A percentile compares a stretch with the other conserved stretches of the same genome.
phyloP scores from a whole-genome alignment of 331 rosid genomes.

The Malus hybrid region DNA sequence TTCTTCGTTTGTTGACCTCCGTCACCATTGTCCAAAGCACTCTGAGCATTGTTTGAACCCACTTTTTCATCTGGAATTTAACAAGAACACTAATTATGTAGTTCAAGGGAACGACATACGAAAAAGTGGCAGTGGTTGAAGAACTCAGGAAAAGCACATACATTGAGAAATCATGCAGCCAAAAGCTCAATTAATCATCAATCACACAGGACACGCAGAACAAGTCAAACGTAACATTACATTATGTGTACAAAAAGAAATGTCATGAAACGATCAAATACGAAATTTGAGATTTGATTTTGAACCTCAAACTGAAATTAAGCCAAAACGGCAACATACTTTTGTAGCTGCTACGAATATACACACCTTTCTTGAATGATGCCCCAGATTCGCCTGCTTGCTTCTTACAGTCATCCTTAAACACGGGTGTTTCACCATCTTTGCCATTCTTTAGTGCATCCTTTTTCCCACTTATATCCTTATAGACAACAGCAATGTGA shows the following conservation, averaged over 20 bases:
- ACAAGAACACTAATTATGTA: constrained; percentile 15
- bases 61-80: constrained; percentile 17
- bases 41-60: constrained; percentile 26
- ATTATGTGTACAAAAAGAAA: no score
- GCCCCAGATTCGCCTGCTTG: constrained; percentile 24
- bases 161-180: not conserved
- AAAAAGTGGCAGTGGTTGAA: not conserved
- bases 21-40: constrained; percentile 24
- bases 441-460: constrained; percentile 33
- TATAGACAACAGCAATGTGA: constrained; percentile 92
- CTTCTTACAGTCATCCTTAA: constrained; percentile 42
- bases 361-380: constrained; percentile 41
- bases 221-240: no score
- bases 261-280: no score
- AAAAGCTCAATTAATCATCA: not conserved
- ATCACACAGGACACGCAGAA: no score
- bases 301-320: no score
- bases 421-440: constrained; percentile 33
- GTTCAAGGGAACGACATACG: not conserved
- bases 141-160: not conserved
- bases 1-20: constrained; percentile 46
- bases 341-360: not conserved
- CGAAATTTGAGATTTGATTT: no score
- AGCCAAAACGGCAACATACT: no score
- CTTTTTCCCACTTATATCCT: constrained; percentile 50